Evolutionary conservation across 345 rosid species (phyloP).

Genomic region (Arabis hirsuta): DNA sequence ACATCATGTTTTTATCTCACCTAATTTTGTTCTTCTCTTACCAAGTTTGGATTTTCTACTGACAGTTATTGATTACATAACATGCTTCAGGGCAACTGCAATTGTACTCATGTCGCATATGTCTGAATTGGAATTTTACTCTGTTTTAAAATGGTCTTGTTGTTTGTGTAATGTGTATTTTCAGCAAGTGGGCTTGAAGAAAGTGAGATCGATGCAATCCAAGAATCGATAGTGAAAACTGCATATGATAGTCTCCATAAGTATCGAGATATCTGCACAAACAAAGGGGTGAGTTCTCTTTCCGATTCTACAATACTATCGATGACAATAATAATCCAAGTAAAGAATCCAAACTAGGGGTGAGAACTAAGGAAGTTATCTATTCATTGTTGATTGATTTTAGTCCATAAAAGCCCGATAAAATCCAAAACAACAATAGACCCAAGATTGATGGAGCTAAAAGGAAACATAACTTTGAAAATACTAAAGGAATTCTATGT

Average conservation of each 20-base stretch:
- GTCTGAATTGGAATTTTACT: slow-evolving; percentile 6
- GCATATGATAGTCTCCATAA: slow-evolving; percentile 52
- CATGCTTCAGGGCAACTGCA: slow-evolving; percentile 1
- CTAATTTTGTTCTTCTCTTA: neutral
- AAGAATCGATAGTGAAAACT: slow-evolving; percentile 55
- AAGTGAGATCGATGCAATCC: slow-evolving; percentile 56
- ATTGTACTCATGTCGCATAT: neutral
- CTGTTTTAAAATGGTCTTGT: slow-evolving; percentile 18
- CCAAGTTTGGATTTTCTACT: neutral
- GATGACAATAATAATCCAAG: neutral
- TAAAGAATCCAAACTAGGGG: neutral
- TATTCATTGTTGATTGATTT: neutral
- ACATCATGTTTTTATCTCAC: neutral
- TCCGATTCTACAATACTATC: neutral
- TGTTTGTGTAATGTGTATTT: neutral
- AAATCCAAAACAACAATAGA: no score
- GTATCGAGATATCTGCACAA: slow-evolving; percentile 57
- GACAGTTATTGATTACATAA: neutral
- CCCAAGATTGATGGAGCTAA: neutral
- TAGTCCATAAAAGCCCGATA: neutral
- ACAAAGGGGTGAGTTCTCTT: slow-evolving; percentile 56
- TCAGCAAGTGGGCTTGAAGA: slow-evolving; percentile 49
- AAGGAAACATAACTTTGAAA: neutral
- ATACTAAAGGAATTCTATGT: neutral
- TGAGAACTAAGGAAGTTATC: neutral